Percentiles rank a stretch among this genome's conserved stretches.
phyloP scores from a whole-genome alignment of 176 grass and related monocot genomes.

The Paspalum notatum region DNA sequence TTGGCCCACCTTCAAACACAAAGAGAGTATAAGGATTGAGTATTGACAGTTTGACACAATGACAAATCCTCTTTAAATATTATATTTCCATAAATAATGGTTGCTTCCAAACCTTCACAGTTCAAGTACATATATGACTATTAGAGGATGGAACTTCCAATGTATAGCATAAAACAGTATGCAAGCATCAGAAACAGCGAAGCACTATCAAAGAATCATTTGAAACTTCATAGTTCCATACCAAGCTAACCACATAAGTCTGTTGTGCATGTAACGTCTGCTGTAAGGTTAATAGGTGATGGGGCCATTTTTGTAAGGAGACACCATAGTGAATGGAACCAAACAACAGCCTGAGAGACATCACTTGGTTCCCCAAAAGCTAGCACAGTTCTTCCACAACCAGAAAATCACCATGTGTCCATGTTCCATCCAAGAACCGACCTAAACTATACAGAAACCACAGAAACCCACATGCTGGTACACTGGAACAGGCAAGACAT shows the following conservation, averaged over 20 bases:
- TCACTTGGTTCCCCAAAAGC: not conserved
- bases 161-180: not conserved
- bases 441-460: not conserved
- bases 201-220: conserved; percentile 9
- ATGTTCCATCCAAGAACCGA: conserved; percentile 7
- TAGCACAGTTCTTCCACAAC: not conserved
- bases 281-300: not conserved
- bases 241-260: not conserved
- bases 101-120: not conserved
- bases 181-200: conserved; percentile 7
- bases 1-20: conserved; percentile 18
- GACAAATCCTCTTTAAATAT: conserved; percentile 9
- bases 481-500: not conserved
- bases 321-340: not conserved
- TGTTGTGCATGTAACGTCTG: not conserved
- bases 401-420: conserved; percentile 9
- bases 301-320: not conserved
- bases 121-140: not conserved
- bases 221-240: conserved; percentile 5
- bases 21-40: not conserved
- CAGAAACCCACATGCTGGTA: not conserved
- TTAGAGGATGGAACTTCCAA: not conserved
- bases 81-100: conserved; percentile 21
- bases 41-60: not conserved
- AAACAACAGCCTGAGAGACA: not conserved